Percentiles rank a stretch among this genome's conserved stretches.
Conservation (phyloP, 441 rosid species). For the Populus tomentosa region DNA sequence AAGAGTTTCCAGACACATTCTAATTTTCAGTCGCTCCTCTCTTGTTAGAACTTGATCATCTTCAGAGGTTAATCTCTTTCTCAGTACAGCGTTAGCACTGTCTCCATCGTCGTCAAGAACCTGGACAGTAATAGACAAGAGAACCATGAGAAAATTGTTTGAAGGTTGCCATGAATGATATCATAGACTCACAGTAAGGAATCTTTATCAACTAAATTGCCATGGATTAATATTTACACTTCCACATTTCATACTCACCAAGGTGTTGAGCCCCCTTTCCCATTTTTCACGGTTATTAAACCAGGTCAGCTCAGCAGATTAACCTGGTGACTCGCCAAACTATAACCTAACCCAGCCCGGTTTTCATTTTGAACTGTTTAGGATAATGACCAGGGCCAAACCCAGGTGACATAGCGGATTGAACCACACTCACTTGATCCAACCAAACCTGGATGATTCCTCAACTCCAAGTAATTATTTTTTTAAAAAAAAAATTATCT, state of each 20-base stretch:
- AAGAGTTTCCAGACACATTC: constrained; percentile 53
- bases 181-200: not conserved
- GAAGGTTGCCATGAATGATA: not conserved
- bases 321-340: too few species aligned
- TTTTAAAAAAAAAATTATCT: too few species aligned
- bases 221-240: not conserved
- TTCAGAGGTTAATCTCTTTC: constrained; percentile 46
- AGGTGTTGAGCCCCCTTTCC: not conserved
- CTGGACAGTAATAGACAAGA: constrained; percentile 29
- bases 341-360: too few species aligned
- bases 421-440: too few species aligned
- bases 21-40: constrained; percentile 54
- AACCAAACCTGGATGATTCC: too few species aligned
- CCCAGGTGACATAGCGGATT: too few species aligned
- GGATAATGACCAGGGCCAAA: too few species aligned
- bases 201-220: not conserved
- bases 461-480: too few species aligned
- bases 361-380: too few species aligned
- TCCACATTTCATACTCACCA: not conserved
- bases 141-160: not conserved
- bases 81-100: constrained; percentile 34
- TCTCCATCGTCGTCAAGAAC: constrained; percentile 40
- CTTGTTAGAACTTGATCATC: constrained; percentile 56
- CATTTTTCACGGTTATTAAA: not conserved
- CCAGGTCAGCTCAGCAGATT: too few species aligned